Evolutionary conservation across 2,329 filamentous ascomycete genomes (phyloP).

Genomic region (Sporothrix protearum): DNA sequence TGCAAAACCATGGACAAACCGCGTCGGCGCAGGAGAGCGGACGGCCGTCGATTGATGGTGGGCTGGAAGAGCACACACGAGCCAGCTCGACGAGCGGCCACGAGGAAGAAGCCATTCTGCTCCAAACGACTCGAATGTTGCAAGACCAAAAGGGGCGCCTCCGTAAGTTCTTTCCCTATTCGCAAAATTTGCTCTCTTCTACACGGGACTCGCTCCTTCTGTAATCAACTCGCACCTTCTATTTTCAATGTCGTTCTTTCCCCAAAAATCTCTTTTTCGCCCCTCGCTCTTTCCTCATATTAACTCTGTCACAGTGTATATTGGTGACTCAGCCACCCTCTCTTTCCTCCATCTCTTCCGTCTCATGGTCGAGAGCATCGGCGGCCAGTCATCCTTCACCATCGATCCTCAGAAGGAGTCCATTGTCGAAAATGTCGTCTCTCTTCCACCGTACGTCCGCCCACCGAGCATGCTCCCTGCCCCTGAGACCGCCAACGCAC

Average conservation of each 20-base stretch:
- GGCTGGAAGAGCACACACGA: constrained; percentile 37
- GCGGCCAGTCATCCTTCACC: constrained; percentile 55
- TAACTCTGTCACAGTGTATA: constrained; percentile 45
- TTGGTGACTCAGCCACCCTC: constrained; percentile 60
- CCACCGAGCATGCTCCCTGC: constrained; percentile 55
- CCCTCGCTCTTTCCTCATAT: background rate
- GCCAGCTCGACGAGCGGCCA: constrained; percentile 42
- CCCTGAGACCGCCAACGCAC: constrained; percentile 46
- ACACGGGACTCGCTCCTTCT: background rate
- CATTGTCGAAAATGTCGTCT: constrained; percentile 51
- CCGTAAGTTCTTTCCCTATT: constrained; percentile 39
- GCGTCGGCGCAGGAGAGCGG: background rate
- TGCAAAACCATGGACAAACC: background rate
- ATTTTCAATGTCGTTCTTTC: background rate
- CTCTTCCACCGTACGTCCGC: constrained; percentile 44
- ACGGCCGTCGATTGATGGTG: constrained; percentile 28
- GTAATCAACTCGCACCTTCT: background rate
- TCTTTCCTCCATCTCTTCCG: constrained; percentile 60
- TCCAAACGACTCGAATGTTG: constrained; percentile 55
- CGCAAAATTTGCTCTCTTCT: background rate
- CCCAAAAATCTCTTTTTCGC: background rate
- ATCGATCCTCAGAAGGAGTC: constrained; percentile 56
- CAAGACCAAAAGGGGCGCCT: constrained; percentile 56
- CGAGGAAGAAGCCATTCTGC: constrained; percentile 55
- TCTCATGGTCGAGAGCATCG: constrained; percentile 54